phyloP scores from a whole-genome alignment of 148 eudicot genomes.

The Suaeda aralocaspica region DNA sequence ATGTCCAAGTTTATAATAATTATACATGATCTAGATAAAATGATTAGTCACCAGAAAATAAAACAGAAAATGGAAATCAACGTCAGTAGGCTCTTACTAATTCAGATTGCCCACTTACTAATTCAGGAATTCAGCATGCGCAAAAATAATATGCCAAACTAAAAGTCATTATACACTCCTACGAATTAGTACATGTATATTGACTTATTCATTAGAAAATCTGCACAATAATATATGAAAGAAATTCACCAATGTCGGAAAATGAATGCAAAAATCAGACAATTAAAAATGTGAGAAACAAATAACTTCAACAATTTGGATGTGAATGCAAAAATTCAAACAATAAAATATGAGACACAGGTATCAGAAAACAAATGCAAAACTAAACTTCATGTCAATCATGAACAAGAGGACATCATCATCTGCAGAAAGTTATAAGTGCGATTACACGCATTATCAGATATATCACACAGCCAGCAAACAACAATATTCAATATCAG shows the following conservation, averaged over 20 bases:
- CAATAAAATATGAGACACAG: neutral
- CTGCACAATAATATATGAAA: neutral
- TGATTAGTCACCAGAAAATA: neutral
- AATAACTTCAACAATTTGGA: neutral
- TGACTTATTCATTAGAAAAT: neutral
- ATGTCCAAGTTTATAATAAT: neutral
- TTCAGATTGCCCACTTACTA: neutral
- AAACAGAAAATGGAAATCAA: neutral
- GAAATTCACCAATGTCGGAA: neutral
- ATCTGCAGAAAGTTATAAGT: neutral
- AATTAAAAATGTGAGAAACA: neutral
- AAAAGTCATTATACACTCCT: neutral
- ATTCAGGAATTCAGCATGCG: neutral
- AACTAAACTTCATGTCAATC: neutral
- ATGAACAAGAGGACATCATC: neutral
- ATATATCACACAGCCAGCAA: no score
- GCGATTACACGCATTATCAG: neutral
- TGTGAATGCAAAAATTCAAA: neutral
- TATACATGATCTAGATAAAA: neutral
- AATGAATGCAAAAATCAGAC: neutral
- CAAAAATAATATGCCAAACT: constrained; percentile 5
- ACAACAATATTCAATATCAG: no score
- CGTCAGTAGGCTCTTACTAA: neutral
- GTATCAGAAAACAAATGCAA: neutral
- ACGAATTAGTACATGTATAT: neutral